phyloP scores from a whole-genome alignment of 768 basidiomycete genomes.

The Agaricus subrufescens region DNA sequence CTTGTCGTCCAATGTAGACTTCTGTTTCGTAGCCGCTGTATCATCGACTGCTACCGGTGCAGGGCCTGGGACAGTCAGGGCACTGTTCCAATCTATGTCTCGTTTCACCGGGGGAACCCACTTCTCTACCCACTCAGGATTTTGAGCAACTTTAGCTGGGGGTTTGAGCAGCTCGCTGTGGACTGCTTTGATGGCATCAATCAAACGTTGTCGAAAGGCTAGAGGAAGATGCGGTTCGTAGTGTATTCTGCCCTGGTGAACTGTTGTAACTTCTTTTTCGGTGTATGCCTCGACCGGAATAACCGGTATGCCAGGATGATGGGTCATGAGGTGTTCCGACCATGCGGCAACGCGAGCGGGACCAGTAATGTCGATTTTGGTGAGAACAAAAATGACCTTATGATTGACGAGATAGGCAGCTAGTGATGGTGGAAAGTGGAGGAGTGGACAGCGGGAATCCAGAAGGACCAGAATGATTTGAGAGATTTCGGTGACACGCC shows the following conservation, averaged over 20 bases:
- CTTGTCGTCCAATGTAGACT: constrained; percentile 12
- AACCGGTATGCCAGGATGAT: constrained; percentile 51
- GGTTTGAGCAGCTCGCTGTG: constrained; percentile 68
- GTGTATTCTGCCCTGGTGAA: constrained; percentile 41
- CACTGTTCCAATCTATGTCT: constrained; percentile 71
- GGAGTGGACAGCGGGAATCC: constrained; percentile 83
- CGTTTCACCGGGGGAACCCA: constrained; percentile 68
- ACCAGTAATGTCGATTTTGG: constrained; percentile 86
- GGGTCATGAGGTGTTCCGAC: constrained; percentile 51
- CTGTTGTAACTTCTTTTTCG: constrained; percentile 36
- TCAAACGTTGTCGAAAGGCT: constrained; percentile 56
- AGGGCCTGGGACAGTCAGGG: constrained; percentile 40
- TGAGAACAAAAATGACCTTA: constrained; percentile 70
- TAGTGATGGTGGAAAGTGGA: constrained; percentile 85
- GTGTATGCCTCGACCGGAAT: constrained; percentile 77
- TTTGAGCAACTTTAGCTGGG: constrained; percentile 50
- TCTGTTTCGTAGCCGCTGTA: constrained; percentile 27
- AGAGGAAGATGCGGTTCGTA: constrained; percentile 68
- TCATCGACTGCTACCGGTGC: constrained; percentile 43
- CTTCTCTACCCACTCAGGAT: constrained; percentile 40
- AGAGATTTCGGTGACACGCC: constrained; percentile 91
- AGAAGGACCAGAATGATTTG: constrained; percentile 85
- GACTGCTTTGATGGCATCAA: constrained; percentile 58
- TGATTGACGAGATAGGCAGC: constrained; percentile 51
- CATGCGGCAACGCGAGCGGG: constrained; percentile 58